phyloP scores from a whole-genome alignment of 2,329 filamentous ascomycete species.

The Emmonsia crescens region DNA sequence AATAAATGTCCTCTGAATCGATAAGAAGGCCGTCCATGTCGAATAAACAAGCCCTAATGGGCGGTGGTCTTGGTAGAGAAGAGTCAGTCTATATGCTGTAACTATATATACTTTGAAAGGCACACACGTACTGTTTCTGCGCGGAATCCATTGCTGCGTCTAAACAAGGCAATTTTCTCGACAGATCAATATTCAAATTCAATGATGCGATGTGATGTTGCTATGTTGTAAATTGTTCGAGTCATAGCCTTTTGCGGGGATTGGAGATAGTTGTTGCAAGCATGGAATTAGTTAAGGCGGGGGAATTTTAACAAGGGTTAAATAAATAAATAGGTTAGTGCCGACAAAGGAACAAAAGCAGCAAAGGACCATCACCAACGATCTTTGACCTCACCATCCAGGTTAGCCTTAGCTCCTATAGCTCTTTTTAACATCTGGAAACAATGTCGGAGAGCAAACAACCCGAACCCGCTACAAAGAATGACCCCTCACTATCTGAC shows the following conservation, averaged over 20 bases:
- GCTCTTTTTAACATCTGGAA: not conserved
- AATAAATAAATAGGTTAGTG: too few species aligned
- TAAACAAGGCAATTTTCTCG: not conserved
- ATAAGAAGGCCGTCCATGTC: constrained; percentile 98
- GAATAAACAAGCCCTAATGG: constrained; percentile 84
- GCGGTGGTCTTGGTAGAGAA: constrained; percentile 50
- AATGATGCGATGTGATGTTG: not conserved
- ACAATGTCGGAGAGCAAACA: not conserved
- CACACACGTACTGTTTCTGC: constrained; percentile 5
- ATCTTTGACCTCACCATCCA: not conserved
- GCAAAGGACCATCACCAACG: not conserved
- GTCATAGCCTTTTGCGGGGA: too few species aligned
- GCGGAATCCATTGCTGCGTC: not conserved
- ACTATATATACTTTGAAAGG: not conserved
- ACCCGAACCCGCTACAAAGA: not conserved
- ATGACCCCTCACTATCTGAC: constrained; percentile 16
- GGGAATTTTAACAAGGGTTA: too few species aligned
- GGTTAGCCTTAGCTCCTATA: not conserved
- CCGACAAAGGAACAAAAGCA: too few species aligned
- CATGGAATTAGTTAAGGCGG: not conserved
- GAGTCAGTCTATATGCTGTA: not conserved
- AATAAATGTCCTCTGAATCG: constrained; percentile 87
- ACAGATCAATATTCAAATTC: not conserved
- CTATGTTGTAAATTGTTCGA: not conserved
- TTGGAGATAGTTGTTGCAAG: not conserved